Conservation (phyloP, 169 alveolate species). For the Eimeria falciformis region DNA sequence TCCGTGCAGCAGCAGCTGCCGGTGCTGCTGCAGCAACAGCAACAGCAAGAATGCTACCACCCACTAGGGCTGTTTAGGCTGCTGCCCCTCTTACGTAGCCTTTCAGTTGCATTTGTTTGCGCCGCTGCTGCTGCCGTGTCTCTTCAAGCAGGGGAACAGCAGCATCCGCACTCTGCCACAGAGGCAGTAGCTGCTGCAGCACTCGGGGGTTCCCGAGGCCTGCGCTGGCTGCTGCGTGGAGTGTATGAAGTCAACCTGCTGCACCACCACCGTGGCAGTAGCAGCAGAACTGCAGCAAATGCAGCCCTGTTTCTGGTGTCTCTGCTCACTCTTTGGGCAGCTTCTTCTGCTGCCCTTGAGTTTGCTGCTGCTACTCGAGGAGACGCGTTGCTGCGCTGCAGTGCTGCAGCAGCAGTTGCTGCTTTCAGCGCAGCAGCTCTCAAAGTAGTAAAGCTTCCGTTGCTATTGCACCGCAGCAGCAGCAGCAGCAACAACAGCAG, state of each 20-base stretch:
- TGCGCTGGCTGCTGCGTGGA: conserved; percentile 36
- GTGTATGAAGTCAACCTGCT: conserved; percentile 15
- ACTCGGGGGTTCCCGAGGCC: conserved; percentile 12
- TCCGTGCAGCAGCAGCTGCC: conserved; percentile 8
- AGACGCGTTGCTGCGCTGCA: neutral
- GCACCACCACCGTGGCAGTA: conserved; percentile 33
- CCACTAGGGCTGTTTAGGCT: neutral
- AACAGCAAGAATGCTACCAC: neutral
- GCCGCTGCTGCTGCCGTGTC: neutral
- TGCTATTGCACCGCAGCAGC: neutral
- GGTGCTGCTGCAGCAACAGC: neutral
- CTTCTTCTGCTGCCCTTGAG: neutral
- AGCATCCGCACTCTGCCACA: neutral
- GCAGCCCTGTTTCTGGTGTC: neutral
- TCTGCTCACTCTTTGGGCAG: neutral
- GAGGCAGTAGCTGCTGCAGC: conserved; percentile 50
- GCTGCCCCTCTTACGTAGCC: neutral
- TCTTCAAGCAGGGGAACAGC: neutral
- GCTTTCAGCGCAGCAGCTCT: neutral
- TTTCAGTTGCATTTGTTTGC: neutral
- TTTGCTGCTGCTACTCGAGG: conserved; percentile 23
- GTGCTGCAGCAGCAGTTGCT: conserved; percentile 39
- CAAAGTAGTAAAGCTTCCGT: neutral
- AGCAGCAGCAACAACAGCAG: conserved; percentile 46
- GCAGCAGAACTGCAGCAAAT: conserved; percentile 17